Base-by-base conservation (phyloP, 345 rosid genomes). In the Brassica carinata region DNA sequence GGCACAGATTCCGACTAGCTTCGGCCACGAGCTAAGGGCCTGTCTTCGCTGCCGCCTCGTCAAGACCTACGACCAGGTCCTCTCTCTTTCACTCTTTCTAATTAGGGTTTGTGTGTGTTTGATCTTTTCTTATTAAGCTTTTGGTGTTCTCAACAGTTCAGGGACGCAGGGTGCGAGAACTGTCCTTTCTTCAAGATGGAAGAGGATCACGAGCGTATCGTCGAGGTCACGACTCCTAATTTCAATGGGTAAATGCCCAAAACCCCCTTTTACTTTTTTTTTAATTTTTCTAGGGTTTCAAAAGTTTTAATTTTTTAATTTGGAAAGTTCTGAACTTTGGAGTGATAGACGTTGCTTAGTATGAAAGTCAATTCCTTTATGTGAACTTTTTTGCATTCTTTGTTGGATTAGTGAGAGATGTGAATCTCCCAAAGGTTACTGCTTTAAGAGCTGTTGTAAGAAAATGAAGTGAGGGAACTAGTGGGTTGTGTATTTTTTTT, bases 81-180 rank as follows among this genome's bases (percentile, higher is more conserved):
- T 29, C 31, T 53, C 15, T 48, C 57, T 53, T 51, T 51, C 57
- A n/a, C 57, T 51, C 4, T 17, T 55, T 55, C 62, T n/a, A 17
- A 55, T 7, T 55, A 55, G 61, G 61, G 61, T 55, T 53, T 15
- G 18, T 55, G 0, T 55, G 9, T n/a, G 7, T 51, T 51, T 5
- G 6, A n/a, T 51, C 58, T 51, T 18, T 5, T 19, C 23, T 19
- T 19, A 19, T 19, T 19, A 51, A 7, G 18, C 17, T 17, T 4
- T 43, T 43, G 14, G 55, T 48, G 23, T 19, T 19, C 23, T 19
- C 23, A 19, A 63, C 86, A 89, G 91, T 89, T 87, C 45, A 83
- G 98, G 33, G 95, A 93, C 64, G 89, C 93, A 30, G 98, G 97
- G 36, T 91, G 98, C 70, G 97, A 93, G 86, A 93, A 93, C 70